phyloP scores from a whole-genome alignment of 2,329 filamentous ascomycete genomes.

The Talaromyces piceae region DNA sequence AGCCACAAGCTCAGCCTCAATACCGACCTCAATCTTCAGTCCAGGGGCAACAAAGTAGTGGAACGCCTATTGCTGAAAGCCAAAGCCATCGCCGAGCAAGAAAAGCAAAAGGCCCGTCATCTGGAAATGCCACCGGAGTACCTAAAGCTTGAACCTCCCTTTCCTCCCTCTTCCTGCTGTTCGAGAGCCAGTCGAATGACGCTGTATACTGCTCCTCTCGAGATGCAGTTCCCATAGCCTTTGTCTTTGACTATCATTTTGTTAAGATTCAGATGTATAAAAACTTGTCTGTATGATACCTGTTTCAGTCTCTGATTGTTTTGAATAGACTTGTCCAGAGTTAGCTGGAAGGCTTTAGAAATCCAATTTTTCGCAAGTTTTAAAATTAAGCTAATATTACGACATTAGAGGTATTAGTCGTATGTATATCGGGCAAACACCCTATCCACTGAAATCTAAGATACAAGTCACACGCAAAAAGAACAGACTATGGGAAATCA shows the following conservation, averaged over 20 bases:
- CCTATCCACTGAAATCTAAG: not conserved
- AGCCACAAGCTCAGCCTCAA: not conserved
- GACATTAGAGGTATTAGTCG: not conserved
- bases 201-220: not conserved
- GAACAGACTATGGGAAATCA: not conserved
- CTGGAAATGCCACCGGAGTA: not conserved
- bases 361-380: too few relatives aligned
- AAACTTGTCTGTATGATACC: not conserved
- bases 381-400: not conserved
- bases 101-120: not conserved
- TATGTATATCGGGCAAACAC: not conserved
- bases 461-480: not conserved
- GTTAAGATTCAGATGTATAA: not conserved
- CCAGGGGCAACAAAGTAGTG: not conserved
- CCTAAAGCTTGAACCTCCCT: not conserved
- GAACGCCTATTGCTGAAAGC: not conserved
- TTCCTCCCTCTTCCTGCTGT: not conserved
- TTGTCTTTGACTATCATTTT: not conserved
- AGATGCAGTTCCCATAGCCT: not conserved
- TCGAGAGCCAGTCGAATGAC: not conserved
- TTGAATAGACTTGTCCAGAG: not conserved
- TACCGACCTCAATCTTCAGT: not conserved
- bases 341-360: too few relatives aligned
- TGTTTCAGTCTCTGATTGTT: not conserved
- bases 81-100: constrained; percentile 3